phyloP scores from a whole-genome alignment of 805 yeast species.

The Hyphopichia homilentoma region DNA sequence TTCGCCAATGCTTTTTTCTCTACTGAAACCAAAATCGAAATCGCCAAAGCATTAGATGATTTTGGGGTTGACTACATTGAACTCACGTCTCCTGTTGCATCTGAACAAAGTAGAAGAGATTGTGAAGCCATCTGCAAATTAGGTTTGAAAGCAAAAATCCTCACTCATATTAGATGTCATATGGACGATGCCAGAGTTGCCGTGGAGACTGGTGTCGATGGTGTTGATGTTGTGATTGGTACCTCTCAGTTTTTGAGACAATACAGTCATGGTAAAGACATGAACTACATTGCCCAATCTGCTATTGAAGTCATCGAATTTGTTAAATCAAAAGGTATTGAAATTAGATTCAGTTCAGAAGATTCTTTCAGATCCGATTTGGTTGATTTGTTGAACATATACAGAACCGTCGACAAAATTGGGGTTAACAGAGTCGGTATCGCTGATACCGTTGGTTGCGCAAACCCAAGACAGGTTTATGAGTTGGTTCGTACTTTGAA shows the following conservation, averaged over 20 bases:
- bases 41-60: slow-evolving; percentile 58
- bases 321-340: slow-evolving; percentile 58
- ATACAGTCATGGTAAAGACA: slow-evolving; percentile 58
- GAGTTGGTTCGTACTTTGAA: slow-evolving; percentile 56
- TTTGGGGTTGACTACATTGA: slow-evolving; percentile 62
- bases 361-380: slow-evolving; percentile 60
- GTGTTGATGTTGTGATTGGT: slow-evolving; percentile 60
- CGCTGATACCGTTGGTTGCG: slow-evolving; percentile 64
- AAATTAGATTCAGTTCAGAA: slow-evolving; percentile 56
- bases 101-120: slow-evolving; percentile 54
- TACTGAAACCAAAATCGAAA: slow-evolving; percentile 52
- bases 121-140: slow-evolving; percentile 59
- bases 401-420: slow-evolving; percentile 57
- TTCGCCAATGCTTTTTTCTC: slow-evolving; percentile 61
- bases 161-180: slow-evolving; percentile 59
- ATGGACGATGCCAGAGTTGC: slow-evolving; percentile 61
- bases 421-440: slow-evolving; percentile 63
- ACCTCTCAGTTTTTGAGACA: slow-evolving; percentile 56
- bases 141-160: slow-evolving; percentile 54
- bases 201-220: slow-evolving; percentile 61
- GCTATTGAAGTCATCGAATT: slow-evolving; percentile 59
- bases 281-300: slow-evolving; percentile 53
- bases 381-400: slow-evolving; percentile 55
- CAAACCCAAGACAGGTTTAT: slow-evolving; percentile 60
- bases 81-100: slow-evolving; percentile 57